These are phyloP conservation scores for Aspergillus brunneoviolaceus DNA, from an alignment of 2,329 filamentous ascomycete genomes.

Conservation along the genomic window DNA sequence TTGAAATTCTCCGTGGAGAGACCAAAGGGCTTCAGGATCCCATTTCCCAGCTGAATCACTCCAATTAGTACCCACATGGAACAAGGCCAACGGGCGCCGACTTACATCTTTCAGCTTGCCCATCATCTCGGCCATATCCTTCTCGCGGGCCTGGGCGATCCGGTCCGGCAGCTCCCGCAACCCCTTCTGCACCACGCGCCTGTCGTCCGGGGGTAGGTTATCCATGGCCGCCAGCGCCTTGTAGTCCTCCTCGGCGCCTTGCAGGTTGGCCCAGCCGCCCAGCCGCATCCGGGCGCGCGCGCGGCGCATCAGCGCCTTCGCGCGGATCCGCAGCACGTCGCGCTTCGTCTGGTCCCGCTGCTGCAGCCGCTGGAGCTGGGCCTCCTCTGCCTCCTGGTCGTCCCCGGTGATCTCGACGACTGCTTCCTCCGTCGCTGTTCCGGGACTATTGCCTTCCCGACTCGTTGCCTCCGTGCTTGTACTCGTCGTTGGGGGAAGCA, in stretches of 20 bases:
- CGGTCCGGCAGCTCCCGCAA: conserved; percentile 64
- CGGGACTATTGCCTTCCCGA: conserved; percentile 17
- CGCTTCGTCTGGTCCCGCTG: conserved; percentile 50
- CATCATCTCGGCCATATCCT: conserved; percentile 96
- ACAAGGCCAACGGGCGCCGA: conserved; percentile 16
- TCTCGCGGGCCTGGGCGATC: conserved; percentile 76
- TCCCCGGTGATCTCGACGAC: conserved; percentile 54
- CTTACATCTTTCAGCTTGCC: conserved; percentile 80
- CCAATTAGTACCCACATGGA: too few species aligned
- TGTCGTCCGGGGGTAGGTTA: conserved; percentile 66
- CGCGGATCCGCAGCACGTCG: conserved; percentile 73
- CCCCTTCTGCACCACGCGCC: conserved; percentile 65
- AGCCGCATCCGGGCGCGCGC: conserved; percentile 70
- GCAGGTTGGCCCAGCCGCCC: conserved; percentile 75
- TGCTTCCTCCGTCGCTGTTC: conserved; percentile 11
- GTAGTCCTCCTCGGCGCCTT: conserved; percentile 80
- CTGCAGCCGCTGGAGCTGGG: conserved; percentile 44
- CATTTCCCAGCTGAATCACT: conserved; percentile 69
- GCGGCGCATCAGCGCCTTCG: conserved; percentile 78
- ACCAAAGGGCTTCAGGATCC: conserved; percentile 88
- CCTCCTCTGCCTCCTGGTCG: conserved; percentile 41
- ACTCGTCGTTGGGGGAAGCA: conserved; percentile 49
- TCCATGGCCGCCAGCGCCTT: conserved; percentile 59
- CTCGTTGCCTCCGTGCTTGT: conserved; percentile 17
- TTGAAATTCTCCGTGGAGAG: conserved; percentile 93